phyloP scores from a whole-genome alignment of 371 early-diverging fungal genomes.

The Dinochytrium kinnereticum region DNA sequence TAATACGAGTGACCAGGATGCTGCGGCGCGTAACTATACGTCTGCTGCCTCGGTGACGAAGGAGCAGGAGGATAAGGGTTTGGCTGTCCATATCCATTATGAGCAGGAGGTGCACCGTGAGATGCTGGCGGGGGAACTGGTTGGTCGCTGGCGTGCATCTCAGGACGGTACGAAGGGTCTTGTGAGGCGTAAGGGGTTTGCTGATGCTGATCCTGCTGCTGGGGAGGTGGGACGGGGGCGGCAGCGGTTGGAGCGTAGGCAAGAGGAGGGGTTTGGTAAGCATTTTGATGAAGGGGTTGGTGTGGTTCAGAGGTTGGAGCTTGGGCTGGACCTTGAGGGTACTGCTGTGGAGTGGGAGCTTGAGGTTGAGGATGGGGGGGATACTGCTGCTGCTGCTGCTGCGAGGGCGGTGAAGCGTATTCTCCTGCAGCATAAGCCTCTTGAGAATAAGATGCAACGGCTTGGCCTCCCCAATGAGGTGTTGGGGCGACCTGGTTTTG shows the following conservation, averaged over 20 bases:
- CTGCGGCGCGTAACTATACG: constrained; percentile 19
- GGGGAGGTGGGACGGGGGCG: constrained; percentile 10
- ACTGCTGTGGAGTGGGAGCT: background rate
- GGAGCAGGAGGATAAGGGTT: constrained; percentile 20
- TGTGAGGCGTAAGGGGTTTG: background rate
- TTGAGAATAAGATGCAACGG: background rate
- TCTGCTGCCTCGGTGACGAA: constrained; percentile 8
- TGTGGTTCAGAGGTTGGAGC: background rate
- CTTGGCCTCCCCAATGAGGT: background rate
- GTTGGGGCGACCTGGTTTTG: background rate
- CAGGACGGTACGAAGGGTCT: no score
- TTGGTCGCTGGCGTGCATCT: no score
- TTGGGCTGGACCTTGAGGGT: background rate
- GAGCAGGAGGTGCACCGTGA: no score
- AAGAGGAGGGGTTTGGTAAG: background rate
- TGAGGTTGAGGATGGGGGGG: background rate
- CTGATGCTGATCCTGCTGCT: constrained; percentile 16
- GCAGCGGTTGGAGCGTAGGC: background rate
- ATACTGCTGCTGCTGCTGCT: background rate
- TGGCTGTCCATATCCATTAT: constrained; percentile 12
- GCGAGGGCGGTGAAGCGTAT: background rate
- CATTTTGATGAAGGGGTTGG: constrained; percentile 1
- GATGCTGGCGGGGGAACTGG: no score
- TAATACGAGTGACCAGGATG: constrained; percentile 14
- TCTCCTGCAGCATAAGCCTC: background rate